phyloP scores from a whole-genome alignment of 1,284 basidiomycete genomes.

The Meripilus lineatus region DNA sequence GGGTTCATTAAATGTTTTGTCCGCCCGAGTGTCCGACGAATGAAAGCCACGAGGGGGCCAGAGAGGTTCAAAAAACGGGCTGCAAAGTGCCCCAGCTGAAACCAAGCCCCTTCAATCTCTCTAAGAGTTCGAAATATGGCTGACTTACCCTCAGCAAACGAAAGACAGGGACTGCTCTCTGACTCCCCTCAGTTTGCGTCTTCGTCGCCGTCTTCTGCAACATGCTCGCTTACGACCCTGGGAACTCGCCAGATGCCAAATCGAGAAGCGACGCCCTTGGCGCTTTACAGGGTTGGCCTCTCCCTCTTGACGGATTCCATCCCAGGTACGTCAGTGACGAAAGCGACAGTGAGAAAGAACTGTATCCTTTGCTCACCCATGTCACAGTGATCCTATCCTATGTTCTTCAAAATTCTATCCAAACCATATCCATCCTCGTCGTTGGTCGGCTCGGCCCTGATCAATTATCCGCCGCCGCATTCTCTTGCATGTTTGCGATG shows the following conservation, averaged over 20 bases:
- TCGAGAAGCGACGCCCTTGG: conserved; percentile 16
- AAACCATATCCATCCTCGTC: conserved; percentile 58
- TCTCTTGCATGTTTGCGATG: conserved; percentile 71
- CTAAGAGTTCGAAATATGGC: too few relatives aligned
- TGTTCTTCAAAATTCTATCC: conserved; percentile 67
- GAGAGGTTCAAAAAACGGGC: too few relatives aligned
- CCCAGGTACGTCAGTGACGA: conserved; percentile 37
- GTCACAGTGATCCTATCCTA: conserved; percentile 39
- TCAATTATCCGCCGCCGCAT: conserved; percentile 65
- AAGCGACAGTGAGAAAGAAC: background rate
- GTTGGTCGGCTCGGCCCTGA: conserved; percentile 62
- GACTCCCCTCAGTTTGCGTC: too few relatives aligned
- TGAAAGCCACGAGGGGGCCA: too few relatives aligned
- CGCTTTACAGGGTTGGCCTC: conserved; percentile 36
- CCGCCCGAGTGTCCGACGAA: too few relatives aligned
- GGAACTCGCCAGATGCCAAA: conserved; percentile 18
- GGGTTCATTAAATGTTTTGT: too few relatives aligned
- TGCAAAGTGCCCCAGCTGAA: background rate
- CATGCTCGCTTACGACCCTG: too few relatives aligned
- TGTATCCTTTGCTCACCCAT: background rate
- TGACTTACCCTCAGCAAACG: too few relatives aligned
- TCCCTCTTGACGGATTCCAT: conserved; percentile 50
- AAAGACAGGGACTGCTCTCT: too few relatives aligned
- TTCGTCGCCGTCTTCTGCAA: too few relatives aligned
- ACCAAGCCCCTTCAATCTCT: too few relatives aligned